Evolutionary conservation across 345 rosid species (phyloP).

Genomic region (Raphanus raphanistrum): DNA sequence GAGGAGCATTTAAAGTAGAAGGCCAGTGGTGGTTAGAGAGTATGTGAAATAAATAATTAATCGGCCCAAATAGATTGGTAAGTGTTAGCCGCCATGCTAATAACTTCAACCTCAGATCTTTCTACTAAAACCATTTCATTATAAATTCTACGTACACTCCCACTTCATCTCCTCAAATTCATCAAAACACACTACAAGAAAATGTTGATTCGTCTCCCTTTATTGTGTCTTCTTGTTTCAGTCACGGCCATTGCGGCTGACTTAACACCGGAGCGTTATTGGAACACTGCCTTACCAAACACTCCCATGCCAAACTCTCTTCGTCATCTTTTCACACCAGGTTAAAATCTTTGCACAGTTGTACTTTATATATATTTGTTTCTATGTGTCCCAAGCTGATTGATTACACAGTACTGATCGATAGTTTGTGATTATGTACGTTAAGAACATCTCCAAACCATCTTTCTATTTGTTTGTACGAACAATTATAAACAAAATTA

Average conservation of each 20-base stretch:
- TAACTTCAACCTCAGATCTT: conserved; percentile 28
- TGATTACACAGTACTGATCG: not conserved
- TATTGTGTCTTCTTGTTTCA: conserved; percentile 33
- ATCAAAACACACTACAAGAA: conserved; percentile 3
- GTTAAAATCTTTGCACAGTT: not conserved
- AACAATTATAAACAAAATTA: too few relatives aligned
- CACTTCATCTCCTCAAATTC: conserved; percentile 29
- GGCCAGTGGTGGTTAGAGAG: not conserved
- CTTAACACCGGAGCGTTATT: conserved; percentile 32
- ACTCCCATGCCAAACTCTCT: conserved; percentile 41
- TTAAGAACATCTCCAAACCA: not conserved
- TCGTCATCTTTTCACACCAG: conserved; percentile 23
- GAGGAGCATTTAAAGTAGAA: not conserved
- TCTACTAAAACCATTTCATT: conserved; percentile 23
- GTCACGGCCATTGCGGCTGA: conserved; percentile 33
- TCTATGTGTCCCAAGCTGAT: not conserved
- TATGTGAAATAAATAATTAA: conserved; percentile 20
- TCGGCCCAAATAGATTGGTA: conserved; percentile 34
- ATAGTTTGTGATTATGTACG: not conserved
- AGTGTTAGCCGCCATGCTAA: conserved; percentile 25
- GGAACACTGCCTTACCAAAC: conserved; percentile 36
- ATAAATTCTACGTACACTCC: conserved; percentile 27
- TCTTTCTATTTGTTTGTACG: too few relatives aligned
- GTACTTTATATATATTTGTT: not conserved
- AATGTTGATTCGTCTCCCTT: conserved; percentile 22